Evolutionary conservation across 345 rosid species (phyloP), one percentile per base, ranked within the genome.

Genomic region (Viola odorata): DNA sequence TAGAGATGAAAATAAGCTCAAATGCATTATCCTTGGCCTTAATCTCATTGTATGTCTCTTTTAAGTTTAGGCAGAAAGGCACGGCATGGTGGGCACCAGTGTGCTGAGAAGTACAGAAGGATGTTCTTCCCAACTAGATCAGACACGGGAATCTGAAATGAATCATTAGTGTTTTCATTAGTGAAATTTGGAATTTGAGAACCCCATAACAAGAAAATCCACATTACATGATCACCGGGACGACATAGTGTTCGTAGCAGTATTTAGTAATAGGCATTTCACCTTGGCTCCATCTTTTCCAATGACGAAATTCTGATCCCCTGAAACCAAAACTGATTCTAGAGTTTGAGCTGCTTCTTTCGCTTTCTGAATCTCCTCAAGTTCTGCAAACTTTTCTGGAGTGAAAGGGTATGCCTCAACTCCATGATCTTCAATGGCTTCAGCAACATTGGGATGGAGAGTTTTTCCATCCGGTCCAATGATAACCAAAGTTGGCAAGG

Each of bases 31-130:
- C 78, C 0, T 36, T 62, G 4, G 60, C 69, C 65, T 74, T 75
- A 39, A 77, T 77, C 73, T 75, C 41, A 17, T 69, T 41, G 54
- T 75, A 80, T 55, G 70, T 73, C 38, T 74, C 77, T 0, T 0
- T 62, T 44, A 5, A 77, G 76, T 53, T 64, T 68, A 9, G 81
- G 84, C 17, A 73, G 55, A 63, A 80, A 80, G 42, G 69, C 74
- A 6, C 72, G 77, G 44, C 84, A 80, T 11, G 80, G 81, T 39
- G 76, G 76, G 58, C 84, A 80, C 69, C 73, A 73, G 41, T 72
- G 73, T 45, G 81, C 77, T 14, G 84, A 80, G 79, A 80, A 80
- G 67, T 72, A 80, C 12, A 80, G 73, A 40, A 80, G 81, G 9
- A 77, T 52, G 41, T 53, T 72, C 69, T 80, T 80, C 50, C 84